phyloP scores from a whole-genome alignment of 352 stramenopile genomes.

The Pythium graminicola region DNA sequence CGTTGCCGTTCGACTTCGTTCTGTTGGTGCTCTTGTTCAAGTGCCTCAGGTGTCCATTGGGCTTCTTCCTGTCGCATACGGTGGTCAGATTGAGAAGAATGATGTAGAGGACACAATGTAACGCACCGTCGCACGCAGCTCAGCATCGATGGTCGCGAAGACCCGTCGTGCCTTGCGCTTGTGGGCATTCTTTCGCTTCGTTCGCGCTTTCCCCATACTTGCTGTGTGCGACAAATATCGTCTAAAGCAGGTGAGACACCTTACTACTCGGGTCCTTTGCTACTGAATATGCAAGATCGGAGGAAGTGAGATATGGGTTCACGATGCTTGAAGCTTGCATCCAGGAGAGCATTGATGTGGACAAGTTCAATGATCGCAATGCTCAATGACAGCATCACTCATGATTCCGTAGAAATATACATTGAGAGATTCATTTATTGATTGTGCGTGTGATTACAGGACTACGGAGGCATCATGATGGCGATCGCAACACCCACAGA shows the following conservation, averaged over 20 bases:
- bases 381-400: no score
- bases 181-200: constrained; percentile 67
- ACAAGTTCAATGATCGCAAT: no score
- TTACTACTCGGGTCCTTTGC: not conserved
- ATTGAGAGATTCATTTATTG: no score
- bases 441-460: no score
- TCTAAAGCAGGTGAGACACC: not conserved
- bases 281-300: not conserved
- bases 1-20: constrained; percentile 54
- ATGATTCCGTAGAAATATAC: no score
- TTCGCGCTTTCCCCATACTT: constrained; percentile 44
- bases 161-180: constrained; percentile 69
- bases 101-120: not conserved
- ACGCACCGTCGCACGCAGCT: constrained; percentile 38
- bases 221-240: not conserved
- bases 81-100: not conserved
- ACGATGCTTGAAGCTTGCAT: no score
- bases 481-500: no score
- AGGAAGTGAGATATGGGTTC: constrained; percentile 12
- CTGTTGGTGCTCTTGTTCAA: constrained; percentile 45
- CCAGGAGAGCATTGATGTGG: no score
- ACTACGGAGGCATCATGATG: no score
- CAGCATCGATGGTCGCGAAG: constrained; percentile 45
- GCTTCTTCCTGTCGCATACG: constrained; percentile 24
- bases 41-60: constrained; percentile 34